phyloP scores from a whole-genome alignment of 2,329 filamentous ascomycete genomes.

The Aspergillus vadensis region DNA sequence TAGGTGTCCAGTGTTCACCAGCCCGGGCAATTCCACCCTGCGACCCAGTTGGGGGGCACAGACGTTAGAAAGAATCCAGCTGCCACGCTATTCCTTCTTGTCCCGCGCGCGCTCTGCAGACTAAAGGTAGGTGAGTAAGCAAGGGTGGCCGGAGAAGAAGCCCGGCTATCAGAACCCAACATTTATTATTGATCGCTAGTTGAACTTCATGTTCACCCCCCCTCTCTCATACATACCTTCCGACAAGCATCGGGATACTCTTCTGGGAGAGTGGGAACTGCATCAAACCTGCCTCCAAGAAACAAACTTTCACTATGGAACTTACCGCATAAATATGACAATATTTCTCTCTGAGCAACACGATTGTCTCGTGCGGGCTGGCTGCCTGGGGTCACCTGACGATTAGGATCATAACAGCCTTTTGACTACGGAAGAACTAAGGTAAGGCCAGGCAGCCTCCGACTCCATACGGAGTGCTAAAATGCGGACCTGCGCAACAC shows the following conservation, averaged over 20 bases:
- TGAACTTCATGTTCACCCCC: not conserved
- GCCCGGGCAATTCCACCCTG: constrained; percentile 7
- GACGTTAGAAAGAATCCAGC: constrained; percentile 12
- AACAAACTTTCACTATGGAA: too few relatives aligned
- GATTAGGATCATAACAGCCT: not conserved
- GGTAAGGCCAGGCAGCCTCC: not conserved
- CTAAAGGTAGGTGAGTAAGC: constrained; percentile 1
- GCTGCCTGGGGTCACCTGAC: constrained; percentile 9
- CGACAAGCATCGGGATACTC: not conserved
- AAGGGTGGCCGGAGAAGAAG: constrained; percentile 9
- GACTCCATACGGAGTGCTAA: not conserved
- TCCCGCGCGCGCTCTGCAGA: constrained; percentile 11
- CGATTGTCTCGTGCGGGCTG: not conserved
- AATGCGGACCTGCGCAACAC: constrained; percentile 1
- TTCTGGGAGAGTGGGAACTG: not conserved
- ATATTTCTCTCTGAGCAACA: too few relatives aligned
- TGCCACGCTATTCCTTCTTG: constrained; percentile 14
- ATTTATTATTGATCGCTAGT: constrained; percentile 2
- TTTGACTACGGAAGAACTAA: not conserved
- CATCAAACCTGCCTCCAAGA: too few relatives aligned
- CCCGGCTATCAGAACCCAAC: constrained; percentile 1
- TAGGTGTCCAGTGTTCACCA: not conserved
- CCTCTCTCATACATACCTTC: not conserved
- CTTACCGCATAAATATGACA: too few relatives aligned
- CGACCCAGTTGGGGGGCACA: constrained; percentile 13